These are phyloP conservation scores for Monosporascus sp. DNA, from an alignment of 2,329 filamentous ascomycete species.

Conservation along the genomic window DNA sequence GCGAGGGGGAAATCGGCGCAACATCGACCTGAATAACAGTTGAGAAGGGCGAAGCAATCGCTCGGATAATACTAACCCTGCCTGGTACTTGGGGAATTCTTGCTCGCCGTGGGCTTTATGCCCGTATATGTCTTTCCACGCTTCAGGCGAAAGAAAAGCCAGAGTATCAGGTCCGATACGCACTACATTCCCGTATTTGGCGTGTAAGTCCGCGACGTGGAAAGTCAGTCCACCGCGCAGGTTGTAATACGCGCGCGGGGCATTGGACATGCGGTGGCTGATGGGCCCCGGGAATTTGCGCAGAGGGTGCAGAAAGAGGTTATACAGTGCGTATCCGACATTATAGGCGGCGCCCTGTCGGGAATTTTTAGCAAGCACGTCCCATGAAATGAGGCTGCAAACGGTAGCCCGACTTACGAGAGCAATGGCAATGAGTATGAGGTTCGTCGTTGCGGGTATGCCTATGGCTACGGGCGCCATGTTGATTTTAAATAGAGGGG, in stretches of 20 bases:
- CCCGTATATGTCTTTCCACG: constrained; percentile 4
- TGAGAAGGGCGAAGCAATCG: neutral
- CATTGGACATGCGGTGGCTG: neutral
- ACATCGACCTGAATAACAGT: too few relatives aligned
- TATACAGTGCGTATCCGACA: neutral
- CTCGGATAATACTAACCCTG: neutral
- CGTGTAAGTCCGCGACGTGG: neutral
- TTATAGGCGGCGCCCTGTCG: neutral
- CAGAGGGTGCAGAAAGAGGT: constrained; percentile 1
- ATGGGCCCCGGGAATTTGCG: constrained; percentile 1
- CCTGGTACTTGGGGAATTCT: neutral
- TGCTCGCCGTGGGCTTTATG: neutral
- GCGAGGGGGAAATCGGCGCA: too few relatives aligned
- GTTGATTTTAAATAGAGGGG: neutral
- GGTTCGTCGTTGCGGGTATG: neutral
- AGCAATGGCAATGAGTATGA: neutral
- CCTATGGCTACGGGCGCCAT: neutral
- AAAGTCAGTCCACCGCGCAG: neutral
- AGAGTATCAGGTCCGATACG: neutral
- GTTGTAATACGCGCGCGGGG: neutral
- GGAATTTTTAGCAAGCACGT: neutral
- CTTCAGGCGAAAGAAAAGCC: neutral
- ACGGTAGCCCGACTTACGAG: neutral
- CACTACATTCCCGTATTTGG: constrained; percentile 1
- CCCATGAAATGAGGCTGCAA: neutral